These are phyloP conservation scores for Paraconiothyrium brasiliense DNA, from an alignment of 2,329 filamentous ascomycete genomes.

Conservation along the genomic window DNA sequence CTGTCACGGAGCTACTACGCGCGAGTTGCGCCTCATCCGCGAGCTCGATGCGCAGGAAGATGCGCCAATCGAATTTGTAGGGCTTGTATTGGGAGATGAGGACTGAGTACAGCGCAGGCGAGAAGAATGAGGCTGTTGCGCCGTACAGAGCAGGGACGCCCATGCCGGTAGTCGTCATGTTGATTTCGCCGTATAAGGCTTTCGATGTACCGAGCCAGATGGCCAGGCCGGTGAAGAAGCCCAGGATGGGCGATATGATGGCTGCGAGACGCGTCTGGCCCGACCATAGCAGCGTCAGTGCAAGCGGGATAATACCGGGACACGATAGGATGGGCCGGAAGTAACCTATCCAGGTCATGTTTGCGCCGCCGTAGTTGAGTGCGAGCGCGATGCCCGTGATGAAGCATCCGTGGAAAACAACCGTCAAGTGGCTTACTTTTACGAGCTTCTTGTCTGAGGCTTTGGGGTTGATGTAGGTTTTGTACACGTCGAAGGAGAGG, in stretches of 20 bases:
- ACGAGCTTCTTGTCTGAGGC: conserved; percentile 53
- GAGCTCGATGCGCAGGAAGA: conserved; percentile 19
- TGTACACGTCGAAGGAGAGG: conserved; percentile 64
- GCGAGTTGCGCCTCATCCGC: conserved; percentile 9
- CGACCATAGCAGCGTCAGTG: conserved; percentile 63
- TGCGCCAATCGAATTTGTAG: conserved; percentile 14
- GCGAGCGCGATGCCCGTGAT: conserved; percentile 57
- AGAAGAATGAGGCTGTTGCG: conserved; percentile 15
- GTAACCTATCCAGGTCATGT: conserved; percentile 65
- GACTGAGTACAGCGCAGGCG: conserved; percentile 12
- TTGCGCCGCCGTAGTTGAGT: conserved; percentile 63
- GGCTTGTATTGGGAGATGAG: conserved; percentile 12
- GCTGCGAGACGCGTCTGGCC: conserved; percentile 60
- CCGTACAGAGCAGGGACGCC: conserved; percentile 11
- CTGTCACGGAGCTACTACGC: neutral
- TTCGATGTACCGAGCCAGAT: conserved; percentile 15
- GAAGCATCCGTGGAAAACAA: conserved; percentile 63
- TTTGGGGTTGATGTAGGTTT: conserved; percentile 58
- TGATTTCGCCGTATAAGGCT: conserved; percentile 10
- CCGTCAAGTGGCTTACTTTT: conserved; percentile 62
- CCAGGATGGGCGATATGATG: conserved; percentile 60
- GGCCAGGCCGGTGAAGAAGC: conserved; percentile 27
- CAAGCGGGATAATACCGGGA: conserved; percentile 63
- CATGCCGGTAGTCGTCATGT: conserved; percentile 12
- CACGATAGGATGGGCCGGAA: conserved; percentile 64